phyloP scores from a whole-genome alignment of 768 basidiomycete species.

The Hypholoma sublateritium region DNA sequence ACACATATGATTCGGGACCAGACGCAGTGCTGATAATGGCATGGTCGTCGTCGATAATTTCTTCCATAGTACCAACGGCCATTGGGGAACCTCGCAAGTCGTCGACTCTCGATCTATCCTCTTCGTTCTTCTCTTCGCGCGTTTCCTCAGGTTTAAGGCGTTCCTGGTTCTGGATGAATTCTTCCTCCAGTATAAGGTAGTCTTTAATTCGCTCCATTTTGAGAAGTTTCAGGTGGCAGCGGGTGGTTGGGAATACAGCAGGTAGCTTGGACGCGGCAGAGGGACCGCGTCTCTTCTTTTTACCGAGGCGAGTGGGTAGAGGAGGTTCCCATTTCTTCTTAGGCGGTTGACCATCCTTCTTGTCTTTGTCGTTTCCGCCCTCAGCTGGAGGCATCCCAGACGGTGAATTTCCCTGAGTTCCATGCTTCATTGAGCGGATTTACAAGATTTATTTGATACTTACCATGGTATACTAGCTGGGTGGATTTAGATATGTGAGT shows the following conservation, averaged over 20 bases:
- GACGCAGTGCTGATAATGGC: constrained; percentile 96
- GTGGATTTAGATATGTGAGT: not conserved
- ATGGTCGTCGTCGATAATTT: constrained; percentile 97
- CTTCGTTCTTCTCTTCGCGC: constrained; percentile 93
- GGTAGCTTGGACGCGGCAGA: constrained; percentile 90
- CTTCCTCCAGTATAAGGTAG: constrained; percentile 92
- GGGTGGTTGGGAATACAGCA: constrained; percentile 89
- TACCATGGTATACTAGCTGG: constrained; percentile 23
- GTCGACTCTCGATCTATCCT: constrained; percentile 91
- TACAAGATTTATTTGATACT: not conserved
- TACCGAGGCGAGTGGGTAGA: constrained; percentile 93
- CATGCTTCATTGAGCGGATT: not conserved
- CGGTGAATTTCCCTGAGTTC: constrained; percentile 67
- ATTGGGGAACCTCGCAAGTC: constrained; percentile 94
- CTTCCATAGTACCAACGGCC: constrained; percentile 98
- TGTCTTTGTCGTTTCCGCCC: constrained; percentile 39
- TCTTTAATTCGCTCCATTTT: constrained; percentile 99
- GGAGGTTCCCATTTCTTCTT: constrained; percentile 99
- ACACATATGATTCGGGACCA: constrained; percentile 95
- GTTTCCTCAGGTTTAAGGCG: constrained; percentile 84
- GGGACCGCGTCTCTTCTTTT: constrained; percentile 96
- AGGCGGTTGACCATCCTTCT: constrained; percentile 54
- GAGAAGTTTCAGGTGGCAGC: constrained; percentile 91
- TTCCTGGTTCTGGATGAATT: constrained; percentile 92
- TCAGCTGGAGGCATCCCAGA: constrained; percentile 55